Conservation (phyloP, 140 eudicot species). For the Cichorium intybus region DNA sequence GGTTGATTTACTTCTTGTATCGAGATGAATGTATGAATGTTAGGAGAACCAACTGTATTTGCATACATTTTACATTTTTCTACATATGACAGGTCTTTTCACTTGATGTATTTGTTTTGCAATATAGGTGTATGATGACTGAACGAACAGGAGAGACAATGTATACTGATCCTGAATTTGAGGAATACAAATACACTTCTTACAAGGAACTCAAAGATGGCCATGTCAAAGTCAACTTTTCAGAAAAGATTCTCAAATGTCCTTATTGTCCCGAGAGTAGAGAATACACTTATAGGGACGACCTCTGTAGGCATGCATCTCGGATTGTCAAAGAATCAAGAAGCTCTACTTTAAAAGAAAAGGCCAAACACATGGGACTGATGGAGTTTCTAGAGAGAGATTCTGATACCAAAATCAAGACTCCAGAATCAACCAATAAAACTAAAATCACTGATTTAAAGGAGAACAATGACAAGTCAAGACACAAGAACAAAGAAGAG, state of each 20-base stretch:
- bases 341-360: conserved; percentile 44
- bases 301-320: conserved; percentile 54
- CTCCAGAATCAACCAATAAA: conserved; percentile 12
- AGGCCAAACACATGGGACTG: conserved; percentile 58
- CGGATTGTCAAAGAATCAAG: conserved; percentile 47
- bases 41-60: too few relatives aligned
- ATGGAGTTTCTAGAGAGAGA: conserved; percentile 44
- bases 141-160: conserved; percentile 33
- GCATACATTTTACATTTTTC: too few relatives aligned
- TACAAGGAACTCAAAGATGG: conserved; percentile 49
- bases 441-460: not conserved
- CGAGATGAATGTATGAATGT: not conserved
- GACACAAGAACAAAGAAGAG: conserved; percentile 34
- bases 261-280: conserved; percentile 43
- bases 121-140: conserved; percentile 37
- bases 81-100: too few relatives aligned
- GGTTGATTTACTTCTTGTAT: not conserved
- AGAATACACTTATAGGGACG: conserved; percentile 30
- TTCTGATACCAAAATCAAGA: conserved; percentile 9
- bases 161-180: conserved; percentile 33
- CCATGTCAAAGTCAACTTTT: conserved; percentile 28
- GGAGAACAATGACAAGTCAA: not conserved
- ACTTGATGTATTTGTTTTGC: not conserved
- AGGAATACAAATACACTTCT: conserved; percentile 38
- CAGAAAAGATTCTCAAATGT: conserved; percentile 42